Evolutionary conservation across 2,329 filamentous ascomycete genomes (phyloP).

Genomic region (Dichotomopilus funicola): DNA sequence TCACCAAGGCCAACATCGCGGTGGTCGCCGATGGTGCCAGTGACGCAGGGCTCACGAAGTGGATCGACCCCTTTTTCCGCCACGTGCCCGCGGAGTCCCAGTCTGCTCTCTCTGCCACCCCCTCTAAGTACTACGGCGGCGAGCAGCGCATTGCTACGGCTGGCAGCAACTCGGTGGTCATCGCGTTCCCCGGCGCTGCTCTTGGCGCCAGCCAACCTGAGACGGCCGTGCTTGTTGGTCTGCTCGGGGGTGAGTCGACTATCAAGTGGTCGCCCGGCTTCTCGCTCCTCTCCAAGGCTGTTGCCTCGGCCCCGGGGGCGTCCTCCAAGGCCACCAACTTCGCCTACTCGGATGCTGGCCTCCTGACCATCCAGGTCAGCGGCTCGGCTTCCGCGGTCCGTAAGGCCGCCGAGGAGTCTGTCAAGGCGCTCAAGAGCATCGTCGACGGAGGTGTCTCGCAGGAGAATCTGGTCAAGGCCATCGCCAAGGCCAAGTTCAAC

Average conservation of each 20-base stretch:
- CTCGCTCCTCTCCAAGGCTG: constrained; percentile 78
- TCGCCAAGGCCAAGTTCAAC: constrained; percentile 88
- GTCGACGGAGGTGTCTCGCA: constrained; percentile 67
- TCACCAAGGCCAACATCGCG: constrained; percentile 84
- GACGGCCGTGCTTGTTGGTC: constrained; percentile 74
- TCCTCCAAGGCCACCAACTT: constrained; percentile 68
- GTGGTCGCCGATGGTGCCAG: constrained; percentile 84
- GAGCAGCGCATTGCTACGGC: constrained; percentile 81
- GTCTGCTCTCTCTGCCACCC: constrained; percentile 49
- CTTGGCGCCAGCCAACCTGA: constrained; percentile 81
- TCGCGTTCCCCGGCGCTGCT: constrained; percentile 89
- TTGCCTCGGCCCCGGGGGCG: constrained; percentile 58
- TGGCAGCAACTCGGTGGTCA: constrained; percentile 73
- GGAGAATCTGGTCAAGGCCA: constrained; percentile 86
- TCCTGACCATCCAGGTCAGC: constrained; percentile 74
- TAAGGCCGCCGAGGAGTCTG: constrained; percentile 66
- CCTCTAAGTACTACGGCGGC: constrained; percentile 87
- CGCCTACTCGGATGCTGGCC: constrained; percentile 89
- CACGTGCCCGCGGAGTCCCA: constrained; percentile 51
- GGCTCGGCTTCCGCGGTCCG: constrained; percentile 69
- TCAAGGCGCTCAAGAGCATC: constrained; percentile 76
- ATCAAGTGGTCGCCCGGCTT: constrained; percentile 97
- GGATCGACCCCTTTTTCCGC: constrained; percentile 90
- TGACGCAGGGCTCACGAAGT: constrained; percentile 71
- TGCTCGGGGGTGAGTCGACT: constrained; percentile 82